phyloP scores from a whole-genome alignment of 129 eudicot species.

The Silybum marianum region DNA sequence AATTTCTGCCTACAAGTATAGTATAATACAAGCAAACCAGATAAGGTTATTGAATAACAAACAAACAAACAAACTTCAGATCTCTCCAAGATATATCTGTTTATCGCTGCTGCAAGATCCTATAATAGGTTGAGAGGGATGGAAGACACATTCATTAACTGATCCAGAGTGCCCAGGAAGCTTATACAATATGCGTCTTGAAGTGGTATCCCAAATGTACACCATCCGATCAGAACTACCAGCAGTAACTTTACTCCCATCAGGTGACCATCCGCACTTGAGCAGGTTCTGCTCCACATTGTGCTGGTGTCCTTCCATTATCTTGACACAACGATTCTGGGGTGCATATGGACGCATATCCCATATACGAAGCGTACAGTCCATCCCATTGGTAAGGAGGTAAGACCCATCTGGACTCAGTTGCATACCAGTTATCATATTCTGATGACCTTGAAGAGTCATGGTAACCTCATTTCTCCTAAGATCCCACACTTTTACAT shows the following conservation, averaged over 20 bases:
- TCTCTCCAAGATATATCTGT: conserved; percentile 93
- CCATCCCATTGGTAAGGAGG: conserved; percentile 94
- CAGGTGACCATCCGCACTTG: conserved; percentile 93
- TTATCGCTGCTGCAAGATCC: conserved; percentile 96
- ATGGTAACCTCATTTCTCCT: conserved; percentile 84
- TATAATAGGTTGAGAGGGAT: conserved; percentile 75
- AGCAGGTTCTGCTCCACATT: conserved; percentile 87
- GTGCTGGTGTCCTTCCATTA: conserved; percentile 94
- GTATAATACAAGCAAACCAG: not conserved
- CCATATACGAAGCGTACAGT: conserved; percentile 80
- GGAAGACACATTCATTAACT: conserved; percentile 85
- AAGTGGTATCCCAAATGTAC: conserved; percentile 89
- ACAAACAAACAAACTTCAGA: conserved; percentile 26
- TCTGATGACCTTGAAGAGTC: conserved; percentile 94
- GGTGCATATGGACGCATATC: conserved; percentile 98
- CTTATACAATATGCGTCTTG: conserved; percentile 74
- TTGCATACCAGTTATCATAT: conserved; percentile 93
- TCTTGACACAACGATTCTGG: conserved; percentile 90
- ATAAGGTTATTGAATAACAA: not conserved
- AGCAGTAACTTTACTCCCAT: conserved; percentile 94
- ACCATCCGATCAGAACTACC: conserved; percentile 96
- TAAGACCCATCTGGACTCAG: conserved; percentile 95
- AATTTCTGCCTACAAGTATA: not conserved
- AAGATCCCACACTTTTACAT: conserved; percentile 87
- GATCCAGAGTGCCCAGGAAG: conserved; percentile 95